These are phyloP conservation scores for Pterocarpus macrocarpus DNA, from an alignment of 306 rosid species.

Conservation along the genomic window DNA sequence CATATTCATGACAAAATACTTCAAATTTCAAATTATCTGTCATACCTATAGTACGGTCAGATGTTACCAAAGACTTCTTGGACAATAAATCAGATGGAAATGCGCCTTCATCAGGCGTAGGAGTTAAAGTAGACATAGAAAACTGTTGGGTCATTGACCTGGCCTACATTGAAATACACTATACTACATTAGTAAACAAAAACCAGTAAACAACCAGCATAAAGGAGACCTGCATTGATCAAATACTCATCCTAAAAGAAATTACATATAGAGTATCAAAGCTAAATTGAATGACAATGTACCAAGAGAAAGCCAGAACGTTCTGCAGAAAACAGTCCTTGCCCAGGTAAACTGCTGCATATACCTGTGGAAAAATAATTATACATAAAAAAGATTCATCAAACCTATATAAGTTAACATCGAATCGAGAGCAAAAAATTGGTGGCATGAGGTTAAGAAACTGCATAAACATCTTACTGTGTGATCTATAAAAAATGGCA, in stretches of 20 bases:
- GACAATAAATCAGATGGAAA: constrained; percentile 73
- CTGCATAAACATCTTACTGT: constrained; percentile 47
- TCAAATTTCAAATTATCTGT: constrained; percentile 35
- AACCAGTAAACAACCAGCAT: constrained; percentile 32
- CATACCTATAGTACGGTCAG: constrained; percentile 76
- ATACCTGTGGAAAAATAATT: constrained; percentile 44
- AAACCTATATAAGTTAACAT: constrained; percentile 7
- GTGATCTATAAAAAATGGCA: constrained; percentile 45
- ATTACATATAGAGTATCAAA: constrained; percentile 20
- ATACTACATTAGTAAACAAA: constrained; percentile 14
- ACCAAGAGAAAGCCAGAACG: constrained; percentile 60
- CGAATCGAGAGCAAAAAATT: not conserved
- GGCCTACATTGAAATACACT: constrained; percentile 58
- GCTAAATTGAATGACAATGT: constrained; percentile 35
- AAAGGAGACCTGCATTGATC: not conserved
- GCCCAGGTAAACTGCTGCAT: constrained; percentile 53
- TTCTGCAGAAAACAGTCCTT: constrained; percentile 47
- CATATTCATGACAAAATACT: constrained; percentile 37
- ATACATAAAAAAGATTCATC: not conserved
- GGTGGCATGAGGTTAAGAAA: not conserved
- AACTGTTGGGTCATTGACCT: constrained; percentile 56
- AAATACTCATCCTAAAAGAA: constrained; percentile 17
- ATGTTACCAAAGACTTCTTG: constrained; percentile 54
- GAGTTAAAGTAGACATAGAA: constrained; percentile 62
- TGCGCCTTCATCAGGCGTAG: constrained; percentile 62